Evolutionary conservation across 805 yeast genomes (phyloP).

Genomic region (Cyberlindnera suaveolens): DNA sequence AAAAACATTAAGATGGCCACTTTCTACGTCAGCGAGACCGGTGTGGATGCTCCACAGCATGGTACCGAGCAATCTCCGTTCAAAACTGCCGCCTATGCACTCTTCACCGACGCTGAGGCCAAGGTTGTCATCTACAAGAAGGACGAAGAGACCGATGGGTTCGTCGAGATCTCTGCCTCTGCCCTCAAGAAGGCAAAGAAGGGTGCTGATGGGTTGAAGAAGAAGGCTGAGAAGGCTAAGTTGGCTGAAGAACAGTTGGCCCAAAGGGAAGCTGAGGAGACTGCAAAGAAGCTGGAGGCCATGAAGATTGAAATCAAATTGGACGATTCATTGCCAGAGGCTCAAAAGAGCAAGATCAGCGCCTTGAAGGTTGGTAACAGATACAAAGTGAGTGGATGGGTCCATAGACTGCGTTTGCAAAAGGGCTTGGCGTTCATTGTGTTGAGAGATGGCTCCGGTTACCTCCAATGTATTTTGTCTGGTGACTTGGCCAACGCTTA

Average conservation of each 20-base stretch:
- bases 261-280: slow-evolving; percentile 61
- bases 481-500: slow-evolving; percentile 93
- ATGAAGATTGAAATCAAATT: slow-evolving; percentile 69
- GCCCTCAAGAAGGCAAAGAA: slow-evolving; percentile 95
- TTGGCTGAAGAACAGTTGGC: slow-evolving; percentile 45
- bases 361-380: slow-evolving; percentile 53
- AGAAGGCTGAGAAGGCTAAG: slow-evolving; percentile 50
- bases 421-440: slow-evolving; percentile 89
- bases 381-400: slow-evolving; percentile 86
- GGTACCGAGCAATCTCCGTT: slow-evolving; percentile 72
- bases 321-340: slow-evolving; percentile 67
- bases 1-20: slow-evolving; percentile 14
- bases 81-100: slow-evolving; percentile 80
- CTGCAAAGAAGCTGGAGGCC: slow-evolving; percentile 70
- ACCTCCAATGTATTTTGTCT: slow-evolving; percentile 73
- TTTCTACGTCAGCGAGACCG: slow-evolving; percentile 72
- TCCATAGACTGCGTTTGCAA: slow-evolving; percentile 88
- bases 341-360: slow-evolving; percentile 58
- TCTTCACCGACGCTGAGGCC: slow-evolving; percentile 37
- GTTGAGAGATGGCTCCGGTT: slow-evolving; percentile 94
- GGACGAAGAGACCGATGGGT: slow-evolving; percentile 40
- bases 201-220: slow-evolving; percentile 87
- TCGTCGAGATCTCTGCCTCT: slow-evolving; percentile 75
- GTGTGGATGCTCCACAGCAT: slow-evolving; percentile 54
- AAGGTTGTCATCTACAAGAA: slow-evolving; percentile 56